A percentile compares a stretch with the other conserved stretches of the same genome.
These are phyloP conservation scores for Cenchrus fungigraminus DNA, from an alignment of 176 grass and related monocot species.

Conservation along the genomic window DNA sequence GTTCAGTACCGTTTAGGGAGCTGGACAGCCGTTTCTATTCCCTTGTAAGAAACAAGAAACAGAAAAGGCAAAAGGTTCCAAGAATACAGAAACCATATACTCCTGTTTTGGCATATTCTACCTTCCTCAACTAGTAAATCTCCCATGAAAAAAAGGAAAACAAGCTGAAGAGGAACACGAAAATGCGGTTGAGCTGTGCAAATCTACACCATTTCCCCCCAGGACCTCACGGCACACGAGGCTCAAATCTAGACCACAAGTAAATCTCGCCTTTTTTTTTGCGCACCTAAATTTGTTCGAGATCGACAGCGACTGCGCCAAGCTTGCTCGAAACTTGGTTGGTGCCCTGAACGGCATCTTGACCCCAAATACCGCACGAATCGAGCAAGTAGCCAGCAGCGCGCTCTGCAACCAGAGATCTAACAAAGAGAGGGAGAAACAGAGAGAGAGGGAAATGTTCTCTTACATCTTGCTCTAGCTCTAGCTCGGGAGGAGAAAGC, in stretches of 20 bases:
- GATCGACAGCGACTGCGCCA: slow-evolving; percentile 6
- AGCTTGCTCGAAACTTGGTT: neutral
- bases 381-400: neutral
- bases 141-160: neutral
- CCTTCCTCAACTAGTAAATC: neutral
- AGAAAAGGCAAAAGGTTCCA: neutral
- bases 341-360: neutral
- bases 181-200: neutral
- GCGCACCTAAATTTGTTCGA: neutral
- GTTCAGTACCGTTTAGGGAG: neutral
- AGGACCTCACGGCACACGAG: neutral
- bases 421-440: neutral
- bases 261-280: too few relatives aligned
- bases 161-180: neutral
- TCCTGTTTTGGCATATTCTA: neutral
- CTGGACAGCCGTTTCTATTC: neutral
- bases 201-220: slow-evolving; percentile 7
- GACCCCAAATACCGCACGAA: slow-evolving; percentile 27
- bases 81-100: neutral
- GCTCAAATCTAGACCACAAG: neutral
- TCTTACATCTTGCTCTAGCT: slow-evolving; percentile 37
- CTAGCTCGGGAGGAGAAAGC: neutral
- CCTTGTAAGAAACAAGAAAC: neutral
- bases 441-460: slow-evolving; percentile 10
- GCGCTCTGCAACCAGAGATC: slow-evolving; percentile 25